Conservation (phyloP, 352 stramenopile species). For the Thalassiosira livingstoniorum region DNA sequence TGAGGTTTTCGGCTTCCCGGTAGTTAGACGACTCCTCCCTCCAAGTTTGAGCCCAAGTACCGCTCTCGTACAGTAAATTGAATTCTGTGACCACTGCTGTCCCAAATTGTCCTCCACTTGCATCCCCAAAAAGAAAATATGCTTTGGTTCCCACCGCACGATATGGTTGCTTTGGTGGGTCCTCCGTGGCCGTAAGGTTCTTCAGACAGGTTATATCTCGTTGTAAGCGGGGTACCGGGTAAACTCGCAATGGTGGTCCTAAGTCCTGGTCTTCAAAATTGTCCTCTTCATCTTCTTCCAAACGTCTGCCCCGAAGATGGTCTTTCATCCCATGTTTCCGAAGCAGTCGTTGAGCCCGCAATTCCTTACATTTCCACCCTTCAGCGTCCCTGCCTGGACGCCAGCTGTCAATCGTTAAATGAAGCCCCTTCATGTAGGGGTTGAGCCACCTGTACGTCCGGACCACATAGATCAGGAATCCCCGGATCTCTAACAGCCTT, state of each 20-base stretch:
- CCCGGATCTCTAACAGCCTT: conserved; percentile 30
- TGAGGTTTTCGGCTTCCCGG: conserved; percentile 10
- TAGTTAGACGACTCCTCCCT: conserved; percentile 25
- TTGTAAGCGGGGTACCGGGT: not conserved
- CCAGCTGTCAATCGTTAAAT: conserved; percentile 58
- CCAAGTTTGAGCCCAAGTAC: not conserved
- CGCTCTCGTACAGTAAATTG: not conserved
- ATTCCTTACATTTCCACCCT: conserved; percentile 28
- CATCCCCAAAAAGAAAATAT: conserved; percentile 12
- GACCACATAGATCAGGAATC: conserved; percentile 52
- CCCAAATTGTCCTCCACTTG: conserved; percentile 15
- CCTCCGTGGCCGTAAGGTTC: not conserved
- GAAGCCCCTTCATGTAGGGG: conserved; percentile 60
- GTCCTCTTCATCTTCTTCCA: not conserved
- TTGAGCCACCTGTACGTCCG: conserved; percentile 36
- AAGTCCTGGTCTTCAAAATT: not conserved
- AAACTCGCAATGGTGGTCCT: not conserved
- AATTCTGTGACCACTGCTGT: not conserved
- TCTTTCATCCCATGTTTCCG: not conserved
- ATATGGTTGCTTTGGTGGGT: not conserved
- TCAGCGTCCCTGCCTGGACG: conserved; percentile 29
- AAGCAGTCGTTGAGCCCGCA: not conserved
- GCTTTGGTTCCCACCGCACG: not conserved
- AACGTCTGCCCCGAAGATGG: not conserved
- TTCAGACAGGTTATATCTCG: not conserved